Conservation (phyloP, 2,329 filamentous ascomycete species). For the Ophiostoma triangulosporum region DNA sequence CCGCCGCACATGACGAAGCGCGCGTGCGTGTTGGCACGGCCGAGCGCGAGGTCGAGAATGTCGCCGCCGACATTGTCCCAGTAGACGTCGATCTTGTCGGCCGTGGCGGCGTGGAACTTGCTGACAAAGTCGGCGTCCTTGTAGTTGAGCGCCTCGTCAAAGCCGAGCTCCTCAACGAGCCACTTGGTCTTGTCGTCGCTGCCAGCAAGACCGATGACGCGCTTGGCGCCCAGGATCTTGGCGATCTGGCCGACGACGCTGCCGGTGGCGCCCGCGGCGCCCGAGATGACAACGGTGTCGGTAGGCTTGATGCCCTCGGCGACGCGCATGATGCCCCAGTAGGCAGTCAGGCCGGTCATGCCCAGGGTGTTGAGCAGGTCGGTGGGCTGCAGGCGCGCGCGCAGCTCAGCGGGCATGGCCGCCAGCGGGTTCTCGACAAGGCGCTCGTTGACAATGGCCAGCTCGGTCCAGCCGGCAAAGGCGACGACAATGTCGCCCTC, state of each 20-base stretch:
- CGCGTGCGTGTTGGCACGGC: constrained; percentile 45
- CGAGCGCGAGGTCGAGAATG: constrained; percentile 52
- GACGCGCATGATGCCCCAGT: constrained; percentile 51
- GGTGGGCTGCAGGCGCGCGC: constrained; percentile 20
- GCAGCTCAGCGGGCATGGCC: constrained; percentile 4
- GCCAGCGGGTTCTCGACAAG: constrained; percentile 12
- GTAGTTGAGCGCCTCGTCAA: constrained; percentile 57
- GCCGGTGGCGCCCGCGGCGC: constrained; percentile 54
- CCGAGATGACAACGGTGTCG: constrained; percentile 53
- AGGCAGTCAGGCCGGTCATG: constrained; percentile 50
- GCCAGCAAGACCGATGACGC: constrained; percentile 42
- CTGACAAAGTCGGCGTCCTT: constrained; percentile 48
- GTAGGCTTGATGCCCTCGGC: constrained; percentile 34
- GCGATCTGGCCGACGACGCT: constrained; percentile 54
- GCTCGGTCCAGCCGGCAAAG: constrained; percentile 43
- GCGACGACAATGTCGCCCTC: constrained; percentile 38
- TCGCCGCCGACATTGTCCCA: constrained; percentile 65
- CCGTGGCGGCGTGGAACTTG: constrained; percentile 46
- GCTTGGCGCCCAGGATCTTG: constrained; percentile 41
- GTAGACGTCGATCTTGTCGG: constrained; percentile 48
- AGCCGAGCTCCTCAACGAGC: constrained; percentile 49
- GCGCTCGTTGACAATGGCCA: constrained; percentile 35
- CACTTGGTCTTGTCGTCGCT: constrained; percentile 45
- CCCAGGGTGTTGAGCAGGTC: constrained; percentile 41
- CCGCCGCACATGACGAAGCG: constrained; percentile 59